Conservation (phyloP, 306 rosid species). For the Delonix regia region DNA sequence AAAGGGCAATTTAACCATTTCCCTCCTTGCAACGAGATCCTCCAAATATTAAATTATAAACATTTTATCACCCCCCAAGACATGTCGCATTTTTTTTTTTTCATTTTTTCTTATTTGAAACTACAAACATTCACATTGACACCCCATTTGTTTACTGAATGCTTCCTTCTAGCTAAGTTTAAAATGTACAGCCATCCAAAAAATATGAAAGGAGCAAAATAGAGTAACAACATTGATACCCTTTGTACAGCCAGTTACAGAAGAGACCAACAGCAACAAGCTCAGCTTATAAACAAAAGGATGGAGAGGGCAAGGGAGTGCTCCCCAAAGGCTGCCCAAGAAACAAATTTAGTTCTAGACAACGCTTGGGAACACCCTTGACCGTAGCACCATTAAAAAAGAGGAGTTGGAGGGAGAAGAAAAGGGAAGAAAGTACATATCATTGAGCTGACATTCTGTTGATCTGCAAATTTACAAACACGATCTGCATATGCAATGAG, state of each 20-base stretch:
- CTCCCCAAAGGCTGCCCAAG: background rate
- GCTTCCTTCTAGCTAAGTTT: background rate
- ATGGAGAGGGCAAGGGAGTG: background rate
- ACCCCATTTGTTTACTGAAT: background rate
- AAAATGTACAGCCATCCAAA: background rate
- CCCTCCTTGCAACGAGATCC: background rate
- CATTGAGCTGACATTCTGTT: slow-evolving; percentile 14
- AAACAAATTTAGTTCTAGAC: background rate
- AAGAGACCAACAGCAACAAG: background rate
- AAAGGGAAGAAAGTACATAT: no score
- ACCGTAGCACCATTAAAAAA: background rate
- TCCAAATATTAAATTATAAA: background rate
- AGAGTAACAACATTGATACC: background rate
- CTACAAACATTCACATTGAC: background rate
- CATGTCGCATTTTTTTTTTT: background rate
- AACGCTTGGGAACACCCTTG: background rate
- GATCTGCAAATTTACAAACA: slow-evolving; percentile 48
- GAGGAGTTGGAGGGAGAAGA: background rate
- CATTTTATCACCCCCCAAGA: background rate
- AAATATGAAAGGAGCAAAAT: background rate
- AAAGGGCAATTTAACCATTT: background rate
- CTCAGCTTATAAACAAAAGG: background rate
- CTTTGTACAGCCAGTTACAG: background rate
- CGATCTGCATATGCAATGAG: slow-evolving; percentile 34
- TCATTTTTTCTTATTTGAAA: background rate